phyloP scores from a whole-genome alignment of 371 early-diverging fungal genomes.

The Actinomucor elegans region DNA sequence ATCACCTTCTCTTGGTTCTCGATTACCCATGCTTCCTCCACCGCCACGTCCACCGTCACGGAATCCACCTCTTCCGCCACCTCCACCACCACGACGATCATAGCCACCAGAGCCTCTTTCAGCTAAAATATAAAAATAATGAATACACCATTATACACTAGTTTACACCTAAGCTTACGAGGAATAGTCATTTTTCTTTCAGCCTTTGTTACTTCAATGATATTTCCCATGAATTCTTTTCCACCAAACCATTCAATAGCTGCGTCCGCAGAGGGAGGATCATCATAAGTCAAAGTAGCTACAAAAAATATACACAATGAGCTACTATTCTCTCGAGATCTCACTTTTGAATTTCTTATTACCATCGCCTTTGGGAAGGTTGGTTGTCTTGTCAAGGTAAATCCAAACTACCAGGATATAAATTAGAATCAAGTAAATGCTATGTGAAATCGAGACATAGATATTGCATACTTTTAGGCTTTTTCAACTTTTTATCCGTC shows the following conservation, averaged over 20 bases:
- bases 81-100: conserved; percentile 1
- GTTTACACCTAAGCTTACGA: conserved; percentile 17
- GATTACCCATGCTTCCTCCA: conserved; percentile 7
- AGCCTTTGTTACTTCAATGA: conserved; percentile 65
- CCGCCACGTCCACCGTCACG: conserved; percentile 48
- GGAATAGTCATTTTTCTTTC: conserved; percentile 50
- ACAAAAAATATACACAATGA: no score
- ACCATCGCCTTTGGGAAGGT: conserved; percentile 73
- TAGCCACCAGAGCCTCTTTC: conserved; percentile 15
- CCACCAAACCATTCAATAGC: conserved; percentile 76
- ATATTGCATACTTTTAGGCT: conserved; percentile 60
- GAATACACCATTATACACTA: no score
- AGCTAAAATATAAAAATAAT: no score
- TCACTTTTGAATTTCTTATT: no score
- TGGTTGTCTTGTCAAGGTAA: conserved; percentile 61
- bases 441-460: no score
- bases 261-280: conserved; percentile 67
- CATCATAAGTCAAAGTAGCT: conserved; percentile 75
- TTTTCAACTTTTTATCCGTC: conserved; percentile 61
- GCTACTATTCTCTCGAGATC: neutral
- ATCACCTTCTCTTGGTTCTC: conserved; percentile 29
- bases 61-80: conserved; percentile 39
- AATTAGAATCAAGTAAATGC: no score
- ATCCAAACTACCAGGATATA: conserved; percentile 58
- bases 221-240: conserved; percentile 51